Percentiles rank a stretch among this genome's conserved stretches.
Evolutionary conservation across 2,329 filamentous ascomycete species (phyloP).

Genomic region (Penicillium sp.): DNA sequence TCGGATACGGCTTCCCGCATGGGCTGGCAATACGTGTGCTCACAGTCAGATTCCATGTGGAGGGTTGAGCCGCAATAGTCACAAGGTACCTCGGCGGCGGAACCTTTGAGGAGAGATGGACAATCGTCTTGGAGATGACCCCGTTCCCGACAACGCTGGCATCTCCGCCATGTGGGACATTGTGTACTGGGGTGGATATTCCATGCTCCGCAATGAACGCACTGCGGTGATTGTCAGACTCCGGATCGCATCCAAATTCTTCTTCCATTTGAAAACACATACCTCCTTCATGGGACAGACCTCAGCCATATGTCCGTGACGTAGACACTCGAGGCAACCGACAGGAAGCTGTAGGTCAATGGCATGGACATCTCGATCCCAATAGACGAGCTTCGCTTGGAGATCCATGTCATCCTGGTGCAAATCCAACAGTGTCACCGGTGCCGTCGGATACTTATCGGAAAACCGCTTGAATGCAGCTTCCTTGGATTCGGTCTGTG

Average conservation of each 20-base stretch:
- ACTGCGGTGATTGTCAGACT: constrained; percentile 19
- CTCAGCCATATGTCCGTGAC: constrained; percentile 39
- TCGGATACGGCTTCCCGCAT: constrained; percentile 19
- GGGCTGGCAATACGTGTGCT: constrained; percentile 50
- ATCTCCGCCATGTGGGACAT: constrained; percentile 39
- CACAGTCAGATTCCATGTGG: constrained; percentile 57
- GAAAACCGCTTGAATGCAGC: constrained; percentile 30
- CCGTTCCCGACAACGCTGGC: constrained; percentile 55
- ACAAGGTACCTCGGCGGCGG: constrained; percentile 51
- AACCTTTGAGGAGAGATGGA: constrained; percentile 52
- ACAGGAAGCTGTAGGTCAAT: constrained; percentile 39
- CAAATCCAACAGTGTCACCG: constrained; percentile 34
- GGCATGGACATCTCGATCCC: constrained; percentile 31
- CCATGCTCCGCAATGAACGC: constrained; percentile 40
- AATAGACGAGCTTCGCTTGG: constrained; percentile 38
- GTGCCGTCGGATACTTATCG: constrained; percentile 30
- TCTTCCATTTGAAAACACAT: constrained; percentile 4
- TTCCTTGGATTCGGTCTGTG: constrained; percentile 24
- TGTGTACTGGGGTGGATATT: constrained; percentile 35
- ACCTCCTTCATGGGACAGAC: constrained; percentile 42
- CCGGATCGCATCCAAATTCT: background rate
- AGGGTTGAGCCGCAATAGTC: constrained; percentile 52
- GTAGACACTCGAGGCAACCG: constrained; percentile 39
- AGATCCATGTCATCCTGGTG: constrained; percentile 34
- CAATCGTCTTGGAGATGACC: constrained; percentile 54